Evolutionary conservation across 1,284 basidiomycete species (phyloP).

Genomic region (Ganoderma meredithae): DNA sequence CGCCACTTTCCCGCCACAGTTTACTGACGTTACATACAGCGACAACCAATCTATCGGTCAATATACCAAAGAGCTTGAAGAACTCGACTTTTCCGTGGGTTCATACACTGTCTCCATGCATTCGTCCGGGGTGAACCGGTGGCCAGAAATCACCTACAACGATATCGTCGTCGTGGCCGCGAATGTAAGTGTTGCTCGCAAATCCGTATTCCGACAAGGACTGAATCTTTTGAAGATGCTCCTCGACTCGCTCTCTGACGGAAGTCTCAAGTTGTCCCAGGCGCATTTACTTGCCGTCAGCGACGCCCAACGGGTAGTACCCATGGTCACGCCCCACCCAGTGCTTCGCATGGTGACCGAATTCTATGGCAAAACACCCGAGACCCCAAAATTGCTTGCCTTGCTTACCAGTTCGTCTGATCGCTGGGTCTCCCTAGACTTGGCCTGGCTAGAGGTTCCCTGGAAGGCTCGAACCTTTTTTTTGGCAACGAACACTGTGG

Average conservation of each 20-base stretch:
- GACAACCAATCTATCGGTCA: constrained; percentile 27
- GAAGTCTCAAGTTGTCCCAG: constrained; percentile 48
- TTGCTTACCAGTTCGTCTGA: constrained; percentile 43
- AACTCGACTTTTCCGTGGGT: constrained; percentile 28
- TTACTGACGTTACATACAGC: constrained; percentile 11
- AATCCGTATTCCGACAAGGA: background rate
- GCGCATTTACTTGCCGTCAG: constrained; percentile 52
- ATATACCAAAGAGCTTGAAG: constrained; percentile 25
- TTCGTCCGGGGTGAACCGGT: constrained; percentile 22
- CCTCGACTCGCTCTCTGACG: constrained; percentile 39
- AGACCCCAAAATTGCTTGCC: constrained; percentile 52
- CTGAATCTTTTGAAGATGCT: constrained; percentile 36
- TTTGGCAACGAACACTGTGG: constrained; percentile 15
- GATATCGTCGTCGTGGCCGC: constrained; percentile 33
- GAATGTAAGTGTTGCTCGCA: constrained; percentile 17
- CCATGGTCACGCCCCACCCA: constrained; percentile 39
- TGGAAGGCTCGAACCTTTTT: constrained; percentile 25
- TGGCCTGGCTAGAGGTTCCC: constrained; percentile 22
- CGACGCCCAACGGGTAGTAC: constrained; percentile 43
- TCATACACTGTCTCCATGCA: constrained; percentile 32
- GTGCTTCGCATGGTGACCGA: constrained; percentile 53
- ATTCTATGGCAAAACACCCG: constrained; percentile 46
- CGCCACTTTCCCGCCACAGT: background rate
- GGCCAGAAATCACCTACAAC: constrained; percentile 28
- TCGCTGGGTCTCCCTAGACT: constrained; percentile 49